Percentiles rank a stretch among this genome's conserved stretches.
Conservation (phyloP, 2,329 filamentous ascomycete species). For the Trichophyton mentagrophytes region DNA sequence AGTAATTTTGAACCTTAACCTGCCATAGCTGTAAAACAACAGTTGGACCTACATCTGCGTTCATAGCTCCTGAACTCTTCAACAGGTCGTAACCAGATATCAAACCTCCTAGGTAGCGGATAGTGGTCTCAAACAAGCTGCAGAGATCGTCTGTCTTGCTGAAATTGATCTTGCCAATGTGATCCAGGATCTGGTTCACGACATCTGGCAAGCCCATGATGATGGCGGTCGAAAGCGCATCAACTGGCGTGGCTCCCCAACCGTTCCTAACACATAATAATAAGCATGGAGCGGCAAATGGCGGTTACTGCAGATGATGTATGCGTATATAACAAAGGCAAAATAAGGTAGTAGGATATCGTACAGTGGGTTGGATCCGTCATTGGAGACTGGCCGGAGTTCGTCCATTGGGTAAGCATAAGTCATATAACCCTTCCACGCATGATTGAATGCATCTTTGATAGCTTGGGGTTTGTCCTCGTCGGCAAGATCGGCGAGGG, state of each 20-base stretch:
- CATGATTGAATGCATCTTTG: slow-evolving; percentile 54
- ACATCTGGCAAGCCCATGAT: slow-evolving; percentile 59
- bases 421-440: slow-evolving; percentile 60
- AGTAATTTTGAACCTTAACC: background rate
- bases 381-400: slow-evolving; percentile 54
- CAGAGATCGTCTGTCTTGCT: slow-evolving; percentile 47
- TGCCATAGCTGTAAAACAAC: no score
- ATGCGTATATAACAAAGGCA: background rate
- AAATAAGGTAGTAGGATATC: slow-evolving; percentile 9
- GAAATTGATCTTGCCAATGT: slow-evolving; percentile 60
- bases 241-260: slow-evolving; percentile 74
- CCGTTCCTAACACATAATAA: slow-evolving; percentile 47
- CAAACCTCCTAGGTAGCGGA: slow-evolving; percentile 72
- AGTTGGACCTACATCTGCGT: slow-evolving; percentile 26
- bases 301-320: background rate
- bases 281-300: background rate
- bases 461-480: slow-evolving; percentile 45
- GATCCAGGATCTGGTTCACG: slow-evolving; percentile 57
- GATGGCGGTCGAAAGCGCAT: slow-evolving; percentile 66
- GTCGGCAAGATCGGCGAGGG: background rate
- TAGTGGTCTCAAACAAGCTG: slow-evolving; percentile 81
- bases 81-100: slow-evolving; percentile 59
- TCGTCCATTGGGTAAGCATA: slow-evolving; percentile 71
- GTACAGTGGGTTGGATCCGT: slow-evolving; percentile 56
- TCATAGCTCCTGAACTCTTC: slow-evolving; percentile 47